Evolutionary conservation across 495 filamentous ascomycete genomes (phyloP).

Genomic region (Clavariopsis aquatica): DNA sequence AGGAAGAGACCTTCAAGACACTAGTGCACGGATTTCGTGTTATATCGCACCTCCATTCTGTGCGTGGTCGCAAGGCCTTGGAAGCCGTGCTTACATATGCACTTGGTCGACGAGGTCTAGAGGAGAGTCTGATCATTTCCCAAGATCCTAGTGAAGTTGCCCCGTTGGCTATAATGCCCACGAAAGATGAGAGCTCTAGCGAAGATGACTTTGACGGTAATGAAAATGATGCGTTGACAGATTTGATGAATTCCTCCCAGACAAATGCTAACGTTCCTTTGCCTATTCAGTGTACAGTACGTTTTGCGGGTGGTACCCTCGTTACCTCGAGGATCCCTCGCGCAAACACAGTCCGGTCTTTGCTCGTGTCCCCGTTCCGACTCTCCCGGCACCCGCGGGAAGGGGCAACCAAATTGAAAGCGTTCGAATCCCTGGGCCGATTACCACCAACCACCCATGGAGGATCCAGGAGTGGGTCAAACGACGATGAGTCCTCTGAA

Average conservation of each 20-base stretch:
- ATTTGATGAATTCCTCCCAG: constrained; percentile 58
- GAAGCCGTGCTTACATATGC: constrained; percentile 82
- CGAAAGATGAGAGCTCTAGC: constrained; percentile 70
- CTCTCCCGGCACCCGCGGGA: constrained; percentile 62
- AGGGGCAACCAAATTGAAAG: constrained; percentile 58
- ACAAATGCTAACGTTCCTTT: constrained; percentile 75
- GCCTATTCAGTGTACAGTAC: constrained; percentile 71
- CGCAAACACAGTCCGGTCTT: constrained; percentile 52
- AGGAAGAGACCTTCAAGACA: constrained; percentile 64
- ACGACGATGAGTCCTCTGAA: constrained; percentile 53
- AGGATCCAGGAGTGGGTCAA: constrained; percentile 47
- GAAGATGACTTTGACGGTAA: constrained; percentile 71
- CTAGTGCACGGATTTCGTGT: constrained; percentile 67
- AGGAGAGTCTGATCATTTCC: constrained; percentile 71
- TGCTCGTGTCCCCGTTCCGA: constrained; percentile 55
- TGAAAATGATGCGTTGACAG: constrained; percentile 54
- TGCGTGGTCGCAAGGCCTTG: constrained; percentile 72
- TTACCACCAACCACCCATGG: constrained; percentile 56
- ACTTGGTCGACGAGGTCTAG: constrained; percentile 76
- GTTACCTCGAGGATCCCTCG: constrained; percentile 80
- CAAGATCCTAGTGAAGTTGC: constrained; percentile 39
- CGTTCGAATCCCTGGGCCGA: constrained; percentile 89
- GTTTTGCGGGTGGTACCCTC: constrained; percentile 71
- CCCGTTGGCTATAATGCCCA: constrained; percentile 59
- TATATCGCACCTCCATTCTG: constrained; percentile 68